Conservation (phyloP, 306 rosid genomes). For the Biancaea sappan region DNA sequence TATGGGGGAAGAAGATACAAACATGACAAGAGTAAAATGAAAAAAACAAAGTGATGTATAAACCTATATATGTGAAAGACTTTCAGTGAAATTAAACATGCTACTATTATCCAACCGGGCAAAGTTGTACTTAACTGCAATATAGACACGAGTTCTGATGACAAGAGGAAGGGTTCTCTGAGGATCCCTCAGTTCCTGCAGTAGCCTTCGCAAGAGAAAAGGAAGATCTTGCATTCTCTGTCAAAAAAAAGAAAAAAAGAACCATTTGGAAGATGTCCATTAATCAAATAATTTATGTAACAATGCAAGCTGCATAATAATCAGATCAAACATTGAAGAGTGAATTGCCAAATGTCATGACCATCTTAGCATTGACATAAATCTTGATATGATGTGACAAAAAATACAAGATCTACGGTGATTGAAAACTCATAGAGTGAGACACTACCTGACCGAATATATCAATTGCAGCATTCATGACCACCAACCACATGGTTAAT, state of each 20-base stretch:
- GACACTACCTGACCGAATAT: background rate
- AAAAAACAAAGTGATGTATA: background rate
- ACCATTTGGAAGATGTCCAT: slow-evolving; percentile 18
- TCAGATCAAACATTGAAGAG: background rate
- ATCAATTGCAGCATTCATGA: background rate
- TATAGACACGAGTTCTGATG: slow-evolving; percentile 68
- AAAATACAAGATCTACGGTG: background rate
- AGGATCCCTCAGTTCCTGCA: slow-evolving; percentile 70
- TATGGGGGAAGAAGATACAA: background rate
- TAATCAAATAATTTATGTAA: background rate
- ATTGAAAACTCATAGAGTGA: background rate
- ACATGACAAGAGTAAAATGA: background rate
- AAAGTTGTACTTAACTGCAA: slow-evolving; percentile 57
- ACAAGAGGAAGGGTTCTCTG: slow-evolving; percentile 82
- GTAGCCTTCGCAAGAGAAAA: slow-evolving; percentile 69
- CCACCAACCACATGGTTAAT: background rate
- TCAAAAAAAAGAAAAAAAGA: slow-evolving; percentile 26
- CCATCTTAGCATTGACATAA: background rate
- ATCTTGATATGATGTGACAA: background rate
- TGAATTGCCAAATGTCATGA: background rate
- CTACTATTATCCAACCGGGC: background rate
- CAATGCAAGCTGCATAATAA: background rate
- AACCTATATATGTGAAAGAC: background rate
- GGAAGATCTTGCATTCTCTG: slow-evolving; percentile 86
- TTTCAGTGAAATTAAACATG: slow-evolving; percentile 14